Conservation (phyloP, 2,329 filamentous ascomycete species). For the Aureobasidium lini region DNA sequence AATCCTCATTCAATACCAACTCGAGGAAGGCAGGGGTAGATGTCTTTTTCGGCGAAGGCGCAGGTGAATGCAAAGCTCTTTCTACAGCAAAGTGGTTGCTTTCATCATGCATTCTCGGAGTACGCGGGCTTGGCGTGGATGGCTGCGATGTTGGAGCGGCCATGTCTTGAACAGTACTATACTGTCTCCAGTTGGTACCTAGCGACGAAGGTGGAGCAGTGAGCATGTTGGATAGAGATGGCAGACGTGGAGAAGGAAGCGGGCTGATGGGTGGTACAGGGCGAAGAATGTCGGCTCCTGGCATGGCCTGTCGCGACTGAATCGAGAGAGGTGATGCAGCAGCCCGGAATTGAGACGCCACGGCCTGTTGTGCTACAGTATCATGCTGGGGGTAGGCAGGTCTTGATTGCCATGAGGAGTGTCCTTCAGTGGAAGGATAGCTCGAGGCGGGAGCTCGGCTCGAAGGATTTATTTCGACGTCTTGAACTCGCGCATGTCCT, state of each 20-base stretch:
- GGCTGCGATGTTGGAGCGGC: background rate
- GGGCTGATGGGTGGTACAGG: background rate
- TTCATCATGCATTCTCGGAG: background rate
- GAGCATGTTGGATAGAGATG: background rate
- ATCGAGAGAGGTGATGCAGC: background rate
- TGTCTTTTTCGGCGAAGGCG: background rate
- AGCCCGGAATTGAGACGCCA: background rate
- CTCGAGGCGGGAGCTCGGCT: background rate
- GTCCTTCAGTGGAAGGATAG: background rate
- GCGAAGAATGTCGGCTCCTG: background rate
- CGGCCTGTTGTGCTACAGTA: background rate
- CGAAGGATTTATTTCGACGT: background rate
- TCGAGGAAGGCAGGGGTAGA: conserved; percentile 1
- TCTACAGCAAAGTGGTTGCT: background rate
- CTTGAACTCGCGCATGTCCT: background rate
- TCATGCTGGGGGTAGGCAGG: background rate
- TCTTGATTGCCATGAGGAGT: background rate
- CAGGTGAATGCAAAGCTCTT: background rate
- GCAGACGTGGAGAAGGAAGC: background rate
- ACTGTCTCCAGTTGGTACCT: conserved; percentile 6
- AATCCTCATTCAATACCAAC: conserved; percentile 6
- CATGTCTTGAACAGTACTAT: background rate
- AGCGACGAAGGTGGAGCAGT: background rate
- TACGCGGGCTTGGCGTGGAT: background rate
- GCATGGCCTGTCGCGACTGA: background rate